Percentiles rank a stretch among this genome's conserved stretches.
Conservation (phyloP, 2,329 filamentous ascomycete genomes). For the Ophiostoma quercus region DNA sequence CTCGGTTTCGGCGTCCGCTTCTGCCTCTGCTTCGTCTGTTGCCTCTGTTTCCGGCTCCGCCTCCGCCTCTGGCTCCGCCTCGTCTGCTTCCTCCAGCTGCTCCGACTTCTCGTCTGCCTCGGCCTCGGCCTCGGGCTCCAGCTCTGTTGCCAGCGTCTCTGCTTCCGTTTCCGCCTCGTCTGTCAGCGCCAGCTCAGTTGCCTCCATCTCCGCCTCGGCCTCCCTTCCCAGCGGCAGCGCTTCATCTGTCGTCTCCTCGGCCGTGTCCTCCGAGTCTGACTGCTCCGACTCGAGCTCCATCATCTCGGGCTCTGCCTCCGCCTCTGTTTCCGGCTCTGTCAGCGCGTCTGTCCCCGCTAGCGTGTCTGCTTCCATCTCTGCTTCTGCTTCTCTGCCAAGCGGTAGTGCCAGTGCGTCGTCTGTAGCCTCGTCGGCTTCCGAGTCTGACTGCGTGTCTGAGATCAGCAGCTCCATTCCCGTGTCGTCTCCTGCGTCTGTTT, state of each 20-base stretch:
- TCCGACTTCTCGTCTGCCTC: too few species aligned
- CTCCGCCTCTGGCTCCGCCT: not conserved
- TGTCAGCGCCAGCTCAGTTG: not conserved
- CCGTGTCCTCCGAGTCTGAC: slow-evolving; percentile 1
- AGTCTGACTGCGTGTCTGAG: slow-evolving; percentile 1
- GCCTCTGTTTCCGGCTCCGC: not conserved
- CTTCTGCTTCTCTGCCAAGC: not conserved
- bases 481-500: not conserved
- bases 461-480: not conserved
- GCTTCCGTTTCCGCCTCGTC: not conserved
- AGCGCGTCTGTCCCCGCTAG: not conserved
- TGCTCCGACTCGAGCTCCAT: slow-evolving; percentile 8
- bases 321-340: not conserved
- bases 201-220: not conserved
- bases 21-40: not conserved
- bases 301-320: not conserved
- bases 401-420: not conserved
- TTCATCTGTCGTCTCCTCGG: not conserved
- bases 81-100: not conserved
- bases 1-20: not conserved
- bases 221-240: slow-evolving; percentile 7
- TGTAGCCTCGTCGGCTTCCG: not conserved
- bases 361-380: not conserved
- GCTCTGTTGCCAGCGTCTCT: too few species aligned
- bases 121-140: too few species aligned